Conservation (phyloP, 139 green algal genomes). For the Nannochloris sp. region DNA sequence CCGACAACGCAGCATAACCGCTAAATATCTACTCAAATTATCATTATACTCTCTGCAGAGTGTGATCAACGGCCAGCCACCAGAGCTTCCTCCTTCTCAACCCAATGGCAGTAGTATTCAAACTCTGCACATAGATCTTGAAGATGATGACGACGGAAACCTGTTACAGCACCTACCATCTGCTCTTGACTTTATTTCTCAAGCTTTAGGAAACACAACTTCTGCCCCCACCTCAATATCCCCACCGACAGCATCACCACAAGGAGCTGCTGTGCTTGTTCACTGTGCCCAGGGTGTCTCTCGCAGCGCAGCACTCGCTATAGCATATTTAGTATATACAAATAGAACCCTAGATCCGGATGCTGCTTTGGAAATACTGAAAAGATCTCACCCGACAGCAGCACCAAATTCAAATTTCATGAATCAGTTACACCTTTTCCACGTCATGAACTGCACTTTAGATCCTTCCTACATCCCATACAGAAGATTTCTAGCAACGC, state of each 20-base stretch:
- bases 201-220: slow-evolving; percentile 1
- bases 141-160: slow-evolving; percentile 34
- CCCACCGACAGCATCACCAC: background rate
- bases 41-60: slow-evolving; percentile 1
- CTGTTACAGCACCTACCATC: slow-evolving; percentile 18
- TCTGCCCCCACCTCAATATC: background rate
- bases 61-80: slow-evolving; percentile 4
- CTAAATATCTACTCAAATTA: background rate
- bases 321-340: slow-evolving; percentile 43
- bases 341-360: background rate
- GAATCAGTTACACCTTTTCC: slow-evolving; percentile 61
- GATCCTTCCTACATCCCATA: slow-evolving; percentile 52
- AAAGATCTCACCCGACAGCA: slow-evolving; percentile 10
- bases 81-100: too few relatives aligned
- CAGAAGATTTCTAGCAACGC: slow-evolving; percentile 35
- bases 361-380: slow-evolving; percentile 19
- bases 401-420: slow-evolving; percentile 68
- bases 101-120: too few relatives aligned
- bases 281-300: slow-evolving; percentile 39
- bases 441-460: slow-evolving; percentile 39
- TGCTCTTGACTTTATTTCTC: slow-evolving; percentile 17
- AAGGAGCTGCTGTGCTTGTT: slow-evolving; percentile 18
- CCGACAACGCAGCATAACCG: too few relatives aligned
- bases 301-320: slow-evolving; percentile 24
- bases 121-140: slow-evolving; percentile 2